Evolutionary conservation across 2,329 filamentous ascomycete genomes (phyloP), one percentile per base, ranked within the genome.

Genomic region (Colletotrichum salicis): DNA sequence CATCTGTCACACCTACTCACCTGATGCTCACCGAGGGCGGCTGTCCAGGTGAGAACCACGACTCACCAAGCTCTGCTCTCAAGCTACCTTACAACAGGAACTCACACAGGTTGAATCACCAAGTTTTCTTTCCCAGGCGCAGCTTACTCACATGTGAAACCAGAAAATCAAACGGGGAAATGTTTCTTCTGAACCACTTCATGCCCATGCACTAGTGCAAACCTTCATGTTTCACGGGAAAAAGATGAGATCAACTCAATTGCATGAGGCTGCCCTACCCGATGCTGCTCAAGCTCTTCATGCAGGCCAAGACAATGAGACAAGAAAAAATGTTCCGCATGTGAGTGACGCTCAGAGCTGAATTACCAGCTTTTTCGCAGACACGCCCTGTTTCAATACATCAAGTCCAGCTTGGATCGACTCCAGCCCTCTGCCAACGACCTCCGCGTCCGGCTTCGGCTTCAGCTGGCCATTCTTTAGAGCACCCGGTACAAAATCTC

Each of bases 171-270:
- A 22, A 11, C 15, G 19, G 19, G 10, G n/a, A 51, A n/a, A 22
- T 51, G 6, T 10, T 51, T 22, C 11, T 3, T 61, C 8, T 27
- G 29, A 37, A 52, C 12, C 5, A 6, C n/a, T 6, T 54, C 48
- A 63, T 63, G 60, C 60, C 45, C 51, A 51, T 33, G 41, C 41
- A 22, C 29, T 37, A 35, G 48, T 37, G 45, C 22, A 13, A 54
- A 27, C 51, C 29, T 54, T 24, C 31, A 48, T 13, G n/a, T 27
- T 37, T 54, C 60, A 54, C 8, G 19, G 19, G 4, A 12, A 37
- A 54, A 10, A 52, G 45, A 63, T 63, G 60, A 13, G 60, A 63
- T n/a, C 31, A 63, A 63, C 60, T 63, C 60, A 63, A 63, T 63
- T 63, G 24, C 19, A 54, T 22, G 5, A 13, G 29, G 12, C 11